Conservation (phyloP, 257 asterid genomes). For the Rauvolfia tetraphylla region DNA sequence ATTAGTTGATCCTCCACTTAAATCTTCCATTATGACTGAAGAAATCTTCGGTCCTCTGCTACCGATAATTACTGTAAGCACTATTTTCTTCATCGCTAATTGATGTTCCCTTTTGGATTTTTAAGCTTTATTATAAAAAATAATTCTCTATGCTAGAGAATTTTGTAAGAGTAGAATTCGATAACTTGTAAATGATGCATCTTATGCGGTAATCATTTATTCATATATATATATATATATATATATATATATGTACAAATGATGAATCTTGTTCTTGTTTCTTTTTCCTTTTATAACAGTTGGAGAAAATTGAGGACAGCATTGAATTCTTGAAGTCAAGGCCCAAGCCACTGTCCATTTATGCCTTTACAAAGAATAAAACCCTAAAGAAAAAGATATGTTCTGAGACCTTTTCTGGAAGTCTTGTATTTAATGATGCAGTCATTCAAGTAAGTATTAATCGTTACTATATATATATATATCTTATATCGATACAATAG, state of each 20-base stretch:
- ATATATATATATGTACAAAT: no score
- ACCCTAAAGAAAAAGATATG: constrained; percentile 37
- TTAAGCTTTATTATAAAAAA: no score
- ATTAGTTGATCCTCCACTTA: constrained; percentile 66
- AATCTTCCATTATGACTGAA: constrained; percentile 63
- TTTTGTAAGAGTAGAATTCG: not conserved
- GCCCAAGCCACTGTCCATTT: constrained; percentile 61
- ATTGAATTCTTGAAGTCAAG: constrained; percentile 51
- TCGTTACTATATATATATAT: no score
- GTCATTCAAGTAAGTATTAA: constrained; percentile 57
- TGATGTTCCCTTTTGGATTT: not conserved
- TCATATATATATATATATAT: no score
- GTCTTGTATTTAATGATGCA: constrained; percentile 66
- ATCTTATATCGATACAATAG: no score
- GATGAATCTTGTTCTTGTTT: not conserved
- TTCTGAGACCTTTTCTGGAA: constrained; percentile 60
- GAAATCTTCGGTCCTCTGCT: constrained; percentile 84
- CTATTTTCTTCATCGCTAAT: not conserved
- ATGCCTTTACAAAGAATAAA: constrained; percentile 62
- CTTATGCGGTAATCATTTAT: no score
- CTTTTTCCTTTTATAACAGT: constrained; percentile 29
- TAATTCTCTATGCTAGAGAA: no score
- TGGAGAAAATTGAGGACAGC: constrained; percentile 70
- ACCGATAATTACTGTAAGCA: constrained; percentile 67
- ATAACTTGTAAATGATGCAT: not conserved